Evolutionary conservation across 164 flowering plant species (phyloP), one percentile per base, ranked within the genome.

Genomic region (Tetracentron sinense): DNA sequence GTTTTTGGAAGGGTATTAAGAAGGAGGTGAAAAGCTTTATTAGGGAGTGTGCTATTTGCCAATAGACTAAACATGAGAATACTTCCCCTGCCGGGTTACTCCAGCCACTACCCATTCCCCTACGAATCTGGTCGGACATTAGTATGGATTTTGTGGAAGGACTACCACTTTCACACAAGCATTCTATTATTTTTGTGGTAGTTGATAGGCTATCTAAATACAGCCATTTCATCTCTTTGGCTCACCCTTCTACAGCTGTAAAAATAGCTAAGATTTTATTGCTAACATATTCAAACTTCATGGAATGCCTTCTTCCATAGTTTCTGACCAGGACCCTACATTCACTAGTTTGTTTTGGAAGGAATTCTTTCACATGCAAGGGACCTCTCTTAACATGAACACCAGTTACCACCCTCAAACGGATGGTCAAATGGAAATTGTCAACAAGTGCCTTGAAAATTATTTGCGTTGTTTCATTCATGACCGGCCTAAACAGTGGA

Each of bases 41-140:
- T 3, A 12, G 17, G 6, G 23, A 25, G 11, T 60, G 53, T 47
- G 7, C 4, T 26, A 27, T 3, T 6, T 59, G 63, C 44, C 53
- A 25, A 19, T 3, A 27, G 20, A 44, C 19, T 8, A 44, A 60
- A 48, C 3, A 26, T 15, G 11, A n/a, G 12, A 26, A 60, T 47
- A 27, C 28, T 0, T 8, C 53, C 5, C 22, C 20, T 0, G 0
- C 44, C 1, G 53, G 63, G 5, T 12, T 27, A 2, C 22, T 60
- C 17, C 53, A 60, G 31, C 52, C 63, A 3, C n/a, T 60, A 21
- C 53, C 52, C 2, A 28, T 60, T 23, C 53, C 63, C 7, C 12
- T n/a, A 11, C 23, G 14, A 12, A 12, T 26, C 2, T 60, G 63
- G 63, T 5, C 15, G 1, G 35, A 60, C 2, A 47, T 60, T 0